Conservation (phyloP, 257 asterid genomes). For the Ehretia macrophylla region DNA sequence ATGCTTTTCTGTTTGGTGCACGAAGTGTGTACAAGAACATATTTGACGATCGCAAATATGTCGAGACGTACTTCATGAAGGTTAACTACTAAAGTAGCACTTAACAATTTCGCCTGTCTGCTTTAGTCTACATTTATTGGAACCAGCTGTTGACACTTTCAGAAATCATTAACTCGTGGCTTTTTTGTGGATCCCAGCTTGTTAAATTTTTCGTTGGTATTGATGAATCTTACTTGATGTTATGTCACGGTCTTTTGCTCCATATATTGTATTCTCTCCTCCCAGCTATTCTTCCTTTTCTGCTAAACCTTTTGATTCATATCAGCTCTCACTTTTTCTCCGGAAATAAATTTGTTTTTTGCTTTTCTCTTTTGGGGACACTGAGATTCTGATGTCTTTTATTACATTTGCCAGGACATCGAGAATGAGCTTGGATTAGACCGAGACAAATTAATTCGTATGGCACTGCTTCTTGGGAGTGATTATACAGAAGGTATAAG, state of each 20-base stretch:
- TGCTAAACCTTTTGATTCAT: too few relatives aligned
- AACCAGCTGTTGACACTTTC: too few relatives aligned
- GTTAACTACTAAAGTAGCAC: slow-evolving; percentile 22
- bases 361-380: slow-evolving; percentile 6
- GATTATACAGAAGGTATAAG: slow-evolving; percentile 97
- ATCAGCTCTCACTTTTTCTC: too few relatives aligned
- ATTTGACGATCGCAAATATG: slow-evolving; percentile 95
- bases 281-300: too few relatives aligned
- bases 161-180: too few relatives aligned
- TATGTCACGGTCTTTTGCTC: too few relatives aligned
- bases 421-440: slow-evolving; percentile 89
- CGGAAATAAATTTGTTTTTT: not conserved
- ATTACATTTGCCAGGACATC: slow-evolving; percentile 52
- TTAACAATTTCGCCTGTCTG: not conserved
- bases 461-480: slow-evolving; percentile 93
- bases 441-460: slow-evolving; percentile 69
- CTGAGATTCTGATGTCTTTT: slow-evolving; percentile 17
- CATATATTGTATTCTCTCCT: too few relatives aligned
- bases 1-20: slow-evolving; percentile 89
- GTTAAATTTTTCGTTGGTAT: too few relatives aligned
- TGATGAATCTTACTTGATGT: too few relatives aligned
- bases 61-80: slow-evolving; percentile 94
- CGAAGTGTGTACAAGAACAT: slow-evolving; percentile 85
- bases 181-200: not conserved
- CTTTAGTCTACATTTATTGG: not conserved